Evolutionary conservation across 768 basidiomycete species (phyloP), one percentile per base, ranked within the genome.

Genomic region (Boletus barrowsii): DNA sequence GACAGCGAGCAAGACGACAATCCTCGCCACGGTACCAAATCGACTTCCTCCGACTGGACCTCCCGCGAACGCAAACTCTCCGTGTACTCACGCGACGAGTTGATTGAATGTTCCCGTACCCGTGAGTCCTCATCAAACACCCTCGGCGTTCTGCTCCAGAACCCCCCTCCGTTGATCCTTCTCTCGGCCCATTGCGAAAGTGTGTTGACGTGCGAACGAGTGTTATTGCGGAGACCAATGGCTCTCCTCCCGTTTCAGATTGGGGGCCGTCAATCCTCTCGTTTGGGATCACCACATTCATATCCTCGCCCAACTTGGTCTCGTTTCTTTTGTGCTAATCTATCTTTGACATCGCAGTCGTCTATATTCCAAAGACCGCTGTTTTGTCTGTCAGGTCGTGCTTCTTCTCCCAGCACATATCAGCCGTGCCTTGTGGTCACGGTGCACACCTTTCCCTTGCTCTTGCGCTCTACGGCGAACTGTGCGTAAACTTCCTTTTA

Each of bases 301-400:
- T 37, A 15, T 37, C 36, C 14, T 18, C 37, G 17, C n/a, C 8
- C 37, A 39, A 18, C 37, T 39, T 39, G 37, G n/a, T 39, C 6
- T n/a, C 8, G 37, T n/a, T 43, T 45, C 15, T 55, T 35, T 42
- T 17, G 33, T 47, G n/a, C 49, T 59, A 10, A 61, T 45, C 48
- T 47, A 43, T 59, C 49, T 46, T 47, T 46, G 33, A 13, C 18
- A 20, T 53, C 33, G 18, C 51, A 90, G 88, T 89, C 47, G 84
- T 82, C 9, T 75, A 74, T 35, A 88, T 89, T 62, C 83, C 86
- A 35, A 87, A 83, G 68, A 56, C 72, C 51, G 75, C 79, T 42
- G 77, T 89, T 18, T 73, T 90, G 18, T 89, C 88, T 32, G 79
- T 76, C 42, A 76, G 75, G 59, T 79, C 80, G 1, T 85, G 81